phyloP scores from a whole-genome alignment of 148 eudicot genomes.

The Spergularia marina region DNA sequence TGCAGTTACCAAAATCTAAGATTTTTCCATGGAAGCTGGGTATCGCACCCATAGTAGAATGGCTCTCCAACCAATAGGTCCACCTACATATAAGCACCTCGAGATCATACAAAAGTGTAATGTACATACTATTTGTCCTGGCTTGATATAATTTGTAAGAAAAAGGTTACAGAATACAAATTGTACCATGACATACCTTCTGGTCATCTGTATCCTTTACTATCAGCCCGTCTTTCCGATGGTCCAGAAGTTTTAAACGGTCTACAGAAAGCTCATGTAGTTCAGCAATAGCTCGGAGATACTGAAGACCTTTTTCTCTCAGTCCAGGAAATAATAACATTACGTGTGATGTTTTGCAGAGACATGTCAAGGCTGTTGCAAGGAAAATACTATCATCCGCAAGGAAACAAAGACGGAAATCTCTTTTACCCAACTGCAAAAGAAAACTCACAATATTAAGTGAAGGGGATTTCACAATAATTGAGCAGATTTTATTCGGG shows the following conservation, averaged over 20 bases:
- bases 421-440: constrained; percentile 58
- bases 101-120: background rate
- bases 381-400: constrained; percentile 85
- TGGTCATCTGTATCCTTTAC: constrained; percentile 39
- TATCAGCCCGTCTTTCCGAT: constrained; percentile 34
- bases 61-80: constrained; percentile 82
- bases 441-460: background rate
- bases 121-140: background rate
- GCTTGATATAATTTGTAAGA: background rate
- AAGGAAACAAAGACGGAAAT: constrained; percentile 52
- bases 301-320: constrained; percentile 54
- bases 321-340: constrained; percentile 72
- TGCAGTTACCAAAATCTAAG: constrained; percentile 76
- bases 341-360: constrained; percentile 49
- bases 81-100: constrained; percentile 46
- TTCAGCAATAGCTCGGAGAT: constrained; percentile 57
- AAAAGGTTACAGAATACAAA: background rate
- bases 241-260: constrained; percentile 44
- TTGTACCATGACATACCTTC: constrained; percentile 41
- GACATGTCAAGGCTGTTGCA: constrained; percentile 58
- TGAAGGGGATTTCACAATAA: no score
- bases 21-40: constrained; percentile 82
- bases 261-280: constrained; percentile 58
- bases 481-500: no score
- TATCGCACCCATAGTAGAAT: constrained; percentile 70